These are phyloP conservation scores for Fusarium mundagurra DNA, from an alignment of 2,329 filamentous ascomycete genomes.

Conservation along the genomic window DNA sequence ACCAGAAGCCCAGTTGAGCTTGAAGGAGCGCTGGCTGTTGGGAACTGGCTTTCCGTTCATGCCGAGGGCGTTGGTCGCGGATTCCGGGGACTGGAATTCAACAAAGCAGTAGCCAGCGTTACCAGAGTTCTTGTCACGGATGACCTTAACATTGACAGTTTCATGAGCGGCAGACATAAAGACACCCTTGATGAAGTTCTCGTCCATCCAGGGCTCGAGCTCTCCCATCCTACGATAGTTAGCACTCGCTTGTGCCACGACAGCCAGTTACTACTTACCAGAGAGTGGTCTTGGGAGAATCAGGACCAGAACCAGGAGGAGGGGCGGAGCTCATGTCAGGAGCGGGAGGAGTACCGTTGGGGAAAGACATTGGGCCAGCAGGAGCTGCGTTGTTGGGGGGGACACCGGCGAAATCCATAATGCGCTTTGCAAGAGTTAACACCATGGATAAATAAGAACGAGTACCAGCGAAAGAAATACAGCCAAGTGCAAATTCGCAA, in stretches of 20 bases:
- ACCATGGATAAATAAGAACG: not conserved
- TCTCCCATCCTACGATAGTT: conserved; percentile 86
- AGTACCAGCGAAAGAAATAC: not conserved
- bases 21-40: conserved; percentile 94
- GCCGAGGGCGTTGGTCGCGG: conserved; percentile 88
- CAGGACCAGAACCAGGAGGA: conserved; percentile 49
- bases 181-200: conserved; percentile 96
- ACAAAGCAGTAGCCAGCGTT: conserved; percentile 99
- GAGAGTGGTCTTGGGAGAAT: conserved; percentile 66
- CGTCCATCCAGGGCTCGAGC: conserved; percentile 98
- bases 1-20: conserved; percentile 99
- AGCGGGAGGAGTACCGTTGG: conserved; percentile 53
- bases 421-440: conserved; percentile 36
- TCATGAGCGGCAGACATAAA: conserved; percentile 91
- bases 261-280: conserved; percentile 54
- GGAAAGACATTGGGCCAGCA: conserved; percentile 49
- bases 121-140: conserved; percentile 97
- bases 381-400: conserved; percentile 47
- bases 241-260: not conserved
- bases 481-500: not conserved
- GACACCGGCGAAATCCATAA: conserved; percentile 47
- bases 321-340: conserved; percentile 50
- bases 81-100: conserved; percentile 84
- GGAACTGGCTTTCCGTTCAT: conserved; percentile 91
- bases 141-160: conserved; percentile 98